Evolutionary conservation across 1,284 basidiomycete genomes (phyloP), one percentile per base, ranked within the genome.

Genomic region (Entoloma clypeatum): DNA sequence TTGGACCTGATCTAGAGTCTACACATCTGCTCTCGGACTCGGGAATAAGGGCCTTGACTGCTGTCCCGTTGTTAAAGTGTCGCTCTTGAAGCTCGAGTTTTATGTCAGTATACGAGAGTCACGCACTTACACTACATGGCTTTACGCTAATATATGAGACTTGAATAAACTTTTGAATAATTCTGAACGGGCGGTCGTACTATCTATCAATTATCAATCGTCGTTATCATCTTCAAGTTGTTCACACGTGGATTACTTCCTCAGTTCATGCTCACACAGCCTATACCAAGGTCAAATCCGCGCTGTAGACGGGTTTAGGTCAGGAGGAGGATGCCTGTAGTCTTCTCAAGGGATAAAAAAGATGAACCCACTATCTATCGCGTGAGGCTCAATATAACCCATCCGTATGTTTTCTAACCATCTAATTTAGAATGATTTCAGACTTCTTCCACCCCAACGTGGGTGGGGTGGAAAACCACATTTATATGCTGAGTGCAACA

Each of bases 391-490:
- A 11, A 9, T 26, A 25, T 25, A 5, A 14, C 22, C 29, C 17
- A 36, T 14, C 19, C 2, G 9, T 24, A 13, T 19, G n/a, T n/a
- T 14, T 25, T 18, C 9, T 32, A 23, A 7, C 6, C 16, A 7
- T 25, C 14, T 10, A 24, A 39, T 7, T 16, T 19, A 94, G 91
- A 18, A 93, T 99, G 89, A 81, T 98, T 34, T 92, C 85, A 35
- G 95, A 99, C 65, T 99, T 98, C 70, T 99, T 98, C 68, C 85
- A 91, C 58, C 95, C 95, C 0, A 78, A 83, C 48, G 86, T 96
- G 2, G 96, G 96, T 17, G 96, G 96, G 7, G 94, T 99, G 17
- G 96, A 99, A 64, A 94, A 84, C 48, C 93, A 98, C 63, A 94
- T 98, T 37, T 97, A 92, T 66, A 91, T 89, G 79, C 74, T 97